Evolutionary conservation across 257 asterid genomes (phyloP), one percentile per base, ranked within the genome.

Genomic region (Coffea canephora): DNA sequence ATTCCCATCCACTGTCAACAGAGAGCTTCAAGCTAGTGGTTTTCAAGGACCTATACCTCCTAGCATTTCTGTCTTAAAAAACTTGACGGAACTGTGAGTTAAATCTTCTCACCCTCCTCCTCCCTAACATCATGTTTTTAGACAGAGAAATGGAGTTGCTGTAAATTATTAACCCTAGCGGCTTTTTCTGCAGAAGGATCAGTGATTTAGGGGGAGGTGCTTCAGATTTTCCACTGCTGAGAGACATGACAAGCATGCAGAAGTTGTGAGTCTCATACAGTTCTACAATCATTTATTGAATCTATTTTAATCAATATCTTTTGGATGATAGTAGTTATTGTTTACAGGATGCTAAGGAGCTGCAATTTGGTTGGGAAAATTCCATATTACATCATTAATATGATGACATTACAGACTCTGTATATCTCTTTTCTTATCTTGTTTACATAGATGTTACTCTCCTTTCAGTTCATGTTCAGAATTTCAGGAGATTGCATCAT

Each of bases 21-120:
- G 97, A 71, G 97, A 91, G 86, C 77, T 91, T 41, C 82, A 89
- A 83, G 93, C 85, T 31, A 83, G 87, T 79, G 94, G 95, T 55
- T 81, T 91, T 67, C 85, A 82, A 84, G 97, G 97, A 74, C 93
- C 97, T 8, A 87, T 91, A 73, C 93, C 88, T 71, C 76, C 89
- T 21, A 88, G 83, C 83, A 75, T 91, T 68, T 87, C 90, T 27
- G 45, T 73, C 49, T 82, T 87, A 83, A 84, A 57, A n/a, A 89
- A 84, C 77, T 74, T 91, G 74, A 86, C 71, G 16, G 89, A 87
- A 73, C 82, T 90, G 94, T 90, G 87, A 87, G 94, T 78, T 70
- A 27, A 67, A 27, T 11, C 71, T 15, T 78, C 69, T 46, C 39
- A 19, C 12, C 3, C 9, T 43, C 14, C 25, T 69, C 41, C 23